A percentile compares a stretch with the other conserved stretches of the same genome.
These are phyloP conservation scores for Calvatia gigantea DNA, from an alignment of 768 basidiomycete genomes.

Conservation along the genomic window DNA sequence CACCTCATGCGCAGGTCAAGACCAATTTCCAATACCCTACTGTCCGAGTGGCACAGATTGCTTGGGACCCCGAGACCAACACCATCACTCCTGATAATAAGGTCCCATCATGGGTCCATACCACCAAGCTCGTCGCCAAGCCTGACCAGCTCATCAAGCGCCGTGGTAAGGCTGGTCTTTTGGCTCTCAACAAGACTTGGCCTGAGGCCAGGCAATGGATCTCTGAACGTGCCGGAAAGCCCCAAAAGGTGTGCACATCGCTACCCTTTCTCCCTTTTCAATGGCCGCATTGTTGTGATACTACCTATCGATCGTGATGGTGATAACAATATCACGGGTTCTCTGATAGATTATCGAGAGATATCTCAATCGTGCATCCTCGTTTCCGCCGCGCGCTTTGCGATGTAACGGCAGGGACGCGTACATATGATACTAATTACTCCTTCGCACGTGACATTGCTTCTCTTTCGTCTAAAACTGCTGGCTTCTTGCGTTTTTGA, in stretches of 20 bases:
- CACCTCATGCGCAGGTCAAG: slow-evolving; percentile 50
- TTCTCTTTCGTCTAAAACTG: background rate
- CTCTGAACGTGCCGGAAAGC: slow-evolving; percentile 83
- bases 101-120: slow-evolving; percentile 80
- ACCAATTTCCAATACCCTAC: slow-evolving; percentile 62
- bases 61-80: slow-evolving; percentile 74
- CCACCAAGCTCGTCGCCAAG: slow-evolving; percentile 88
- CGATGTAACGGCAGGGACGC: background rate
- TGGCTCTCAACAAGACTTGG: slow-evolving; percentile 93
- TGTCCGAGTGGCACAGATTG: slow-evolving; percentile 82
- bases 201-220: slow-evolving; percentile 88
- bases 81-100: slow-evolving; percentile 47
- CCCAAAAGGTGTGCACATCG: slow-evolving; percentile 67
- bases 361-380: slow-evolving; percentile 7
- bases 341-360: slow-evolving; percentile 10
- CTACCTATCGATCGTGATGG: slow-evolving; percentile 8
- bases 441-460: slow-evolving; percentile 22
- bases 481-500: slow-evolving; percentile 2
- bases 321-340: slow-evolving; percentile 3
- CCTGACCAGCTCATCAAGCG: slow-evolving; percentile 99
- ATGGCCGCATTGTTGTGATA: background rate
- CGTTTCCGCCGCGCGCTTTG: slow-evolving; percentile 8
- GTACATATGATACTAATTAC: slow-evolving; percentile 15
- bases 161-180: slow-evolving; percentile 95
- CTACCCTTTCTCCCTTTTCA: slow-evolving; percentile 12